Evolutionary conservation across 306 rosid species (phyloP).

Genomic region (Begonia peltatifolia): DNA sequence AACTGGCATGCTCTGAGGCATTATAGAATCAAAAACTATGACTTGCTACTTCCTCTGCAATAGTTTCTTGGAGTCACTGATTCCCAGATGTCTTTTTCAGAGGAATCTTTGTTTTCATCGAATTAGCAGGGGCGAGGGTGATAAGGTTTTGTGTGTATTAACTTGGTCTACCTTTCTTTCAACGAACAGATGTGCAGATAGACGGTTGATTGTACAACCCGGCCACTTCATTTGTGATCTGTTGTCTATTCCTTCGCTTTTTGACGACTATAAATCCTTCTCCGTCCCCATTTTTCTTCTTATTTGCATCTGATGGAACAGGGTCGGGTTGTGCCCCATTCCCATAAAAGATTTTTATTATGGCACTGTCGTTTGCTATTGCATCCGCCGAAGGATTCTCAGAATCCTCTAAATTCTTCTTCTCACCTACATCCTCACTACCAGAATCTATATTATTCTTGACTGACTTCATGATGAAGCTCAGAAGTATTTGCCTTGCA

Average conservation of each 20-base stretch:
- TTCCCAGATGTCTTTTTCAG: background rate
- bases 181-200: conserved; percentile 72
- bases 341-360: conserved; percentile 48
- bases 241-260: conserved; percentile 62
- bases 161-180: conserved; percentile 14
- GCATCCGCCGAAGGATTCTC: conserved; percentile 38
- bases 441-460: conserved; percentile 40
- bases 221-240: conserved; percentile 43
- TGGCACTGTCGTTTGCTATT: conserved; percentile 64
- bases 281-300: conserved; percentile 26
- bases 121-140: conserved; percentile 9
- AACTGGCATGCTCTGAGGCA: background rate
- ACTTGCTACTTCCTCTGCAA: background rate
- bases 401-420: conserved; percentile 14
- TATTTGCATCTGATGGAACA: conserved; percentile 20
- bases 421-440: conserved; percentile 23
- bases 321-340: conserved; percentile 35
- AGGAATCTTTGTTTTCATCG: background rate
- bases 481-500: conserved; percentile 79
- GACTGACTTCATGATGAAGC: conserved; percentile 77
- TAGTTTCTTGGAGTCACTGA: background rate
- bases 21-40: background rate
- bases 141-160: background rate
- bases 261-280: conserved; percentile 71
- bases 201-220: conserved; percentile 69